Conservation (phyloP, 305 asterid genomes). For the Fraxinus nigra region DNA sequence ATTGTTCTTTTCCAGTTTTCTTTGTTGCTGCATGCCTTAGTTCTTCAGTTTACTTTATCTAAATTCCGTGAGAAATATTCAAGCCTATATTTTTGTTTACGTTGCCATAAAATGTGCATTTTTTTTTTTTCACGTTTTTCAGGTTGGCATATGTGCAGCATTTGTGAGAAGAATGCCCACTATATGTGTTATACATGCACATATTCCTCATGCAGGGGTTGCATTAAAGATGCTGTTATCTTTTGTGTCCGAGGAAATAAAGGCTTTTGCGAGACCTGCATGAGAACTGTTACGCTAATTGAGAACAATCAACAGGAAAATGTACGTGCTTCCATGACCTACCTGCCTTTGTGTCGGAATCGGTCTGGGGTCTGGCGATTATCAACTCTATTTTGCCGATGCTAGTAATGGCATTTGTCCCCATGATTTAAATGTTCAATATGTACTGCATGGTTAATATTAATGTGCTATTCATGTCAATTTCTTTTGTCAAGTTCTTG, state of each 20-base stretch:
- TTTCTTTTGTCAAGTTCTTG: not conserved
- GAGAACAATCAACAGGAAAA: conserved; percentile 60
- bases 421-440: not conserved
- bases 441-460: not conserved
- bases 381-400: conserved; percentile 9
- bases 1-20: conserved; percentile 5
- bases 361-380: conserved; percentile 5
- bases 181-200: conserved; percentile 94
- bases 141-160: conserved; percentile 98
- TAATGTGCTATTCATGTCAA: not conserved
- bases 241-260: conserved; percentile 84
- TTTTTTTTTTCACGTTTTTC: conserved; percentile 30
- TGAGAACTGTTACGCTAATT: conserved; percentile 64
- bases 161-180: conserved; percentile 86
- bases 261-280: conserved; percentile 96
- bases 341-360: conserved; percentile 7
- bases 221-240: conserved; percentile 64
- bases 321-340: conserved; percentile 47
- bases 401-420: conserved; percentile 20
- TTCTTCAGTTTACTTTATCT: not conserved
- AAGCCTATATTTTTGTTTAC: not conserved
- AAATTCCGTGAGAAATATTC: not conserved
- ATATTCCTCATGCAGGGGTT: conserved; percentile 88
- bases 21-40: not conserved
- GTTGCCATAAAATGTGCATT: not conserved